phyloP scores from a whole-genome alignment of 139 green algal genomes.

The Tetradesmus obliquus region DNA sequence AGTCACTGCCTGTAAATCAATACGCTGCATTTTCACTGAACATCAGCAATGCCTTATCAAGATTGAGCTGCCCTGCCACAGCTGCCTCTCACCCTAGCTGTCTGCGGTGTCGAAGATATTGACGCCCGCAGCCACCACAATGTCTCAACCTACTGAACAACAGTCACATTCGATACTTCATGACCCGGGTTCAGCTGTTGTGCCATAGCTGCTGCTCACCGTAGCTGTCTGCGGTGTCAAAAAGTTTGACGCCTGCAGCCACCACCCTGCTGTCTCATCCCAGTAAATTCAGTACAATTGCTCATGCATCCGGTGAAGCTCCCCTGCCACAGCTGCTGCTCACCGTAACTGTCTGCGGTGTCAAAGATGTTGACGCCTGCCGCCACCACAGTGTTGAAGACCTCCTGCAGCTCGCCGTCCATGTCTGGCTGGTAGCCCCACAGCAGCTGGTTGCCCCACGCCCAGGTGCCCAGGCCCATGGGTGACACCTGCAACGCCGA shows the following conservation, averaged over 20 bases:
- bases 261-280: slow-evolving; percentile 59
- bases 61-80: too few relatives aligned
- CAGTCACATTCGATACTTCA: too few relatives aligned
- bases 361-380: slow-evolving; percentile 90
- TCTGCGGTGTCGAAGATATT: slow-evolving; percentile 88
- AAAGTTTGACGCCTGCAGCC: slow-evolving; percentile 80
- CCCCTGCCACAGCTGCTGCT: not conserved
- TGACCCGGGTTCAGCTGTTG: too few relatives aligned
- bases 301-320: too few relatives aligned
- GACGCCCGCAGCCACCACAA: slow-evolving; percentile 74
- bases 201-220: not conserved
- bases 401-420: slow-evolving; percentile 89
- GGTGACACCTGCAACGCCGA: slow-evolving; percentile 66
- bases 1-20: too few relatives aligned
- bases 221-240: slow-evolving; percentile 73
- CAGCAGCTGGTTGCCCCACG: slow-evolving; percentile 85
- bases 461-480: slow-evolving; percentile 86
- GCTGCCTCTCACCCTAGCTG: too few relatives aligned
- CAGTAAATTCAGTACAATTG: too few relatives aligned
- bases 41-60: too few relatives aligned
- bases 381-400: slow-evolving; percentile 89
- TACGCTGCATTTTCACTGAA: too few relatives aligned
- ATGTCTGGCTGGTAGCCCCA: slow-evolving; percentile 90
- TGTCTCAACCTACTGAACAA: slow-evolving; percentile 46
- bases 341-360: slow-evolving; percentile 57